Evolutionary conservation across 2,329 filamentous ascomycete genomes (phyloP).

Genomic region (Neurospora sp.): DNA sequence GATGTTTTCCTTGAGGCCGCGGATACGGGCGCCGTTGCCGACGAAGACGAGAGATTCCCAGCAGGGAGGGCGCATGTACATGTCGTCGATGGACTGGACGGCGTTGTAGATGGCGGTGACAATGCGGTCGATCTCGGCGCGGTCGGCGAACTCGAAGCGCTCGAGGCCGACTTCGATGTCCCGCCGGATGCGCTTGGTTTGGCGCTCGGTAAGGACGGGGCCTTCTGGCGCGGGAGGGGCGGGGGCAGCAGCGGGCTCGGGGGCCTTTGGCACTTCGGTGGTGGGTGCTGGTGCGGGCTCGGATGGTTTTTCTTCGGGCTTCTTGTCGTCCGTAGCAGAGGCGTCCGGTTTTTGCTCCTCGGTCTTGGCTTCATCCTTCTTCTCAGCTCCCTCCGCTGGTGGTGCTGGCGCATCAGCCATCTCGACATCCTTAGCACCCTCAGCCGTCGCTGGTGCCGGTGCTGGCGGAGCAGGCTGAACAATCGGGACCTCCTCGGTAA

Average conservation of each 20-base stretch:
- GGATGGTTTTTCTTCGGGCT: slow-evolving; percentile 1
- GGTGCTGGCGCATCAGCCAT: slow-evolving; percentile 12
- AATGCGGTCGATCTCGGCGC: slow-evolving; percentile 70
- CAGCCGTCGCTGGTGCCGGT: slow-evolving; percentile 6
- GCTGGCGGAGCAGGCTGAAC: slow-evolving; percentile 22
- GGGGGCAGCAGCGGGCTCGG: slow-evolving; percentile 8
- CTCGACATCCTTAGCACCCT: slow-evolving; percentile 12
- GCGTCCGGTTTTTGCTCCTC: slow-evolving; percentile 2
- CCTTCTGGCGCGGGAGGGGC: slow-evolving; percentile 16
- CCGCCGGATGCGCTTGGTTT: slow-evolving; percentile 47
- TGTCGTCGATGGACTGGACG: slow-evolving; percentile 72
- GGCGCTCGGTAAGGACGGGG: slow-evolving; percentile 28
- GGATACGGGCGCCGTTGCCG: slow-evolving; percentile 67
- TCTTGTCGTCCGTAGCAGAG: neutral
- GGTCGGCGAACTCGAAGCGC: slow-evolving; percentile 59
- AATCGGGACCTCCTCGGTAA: slow-evolving; percentile 40
- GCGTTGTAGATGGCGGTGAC: slow-evolving; percentile 75
- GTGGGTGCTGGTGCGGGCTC: slow-evolving; percentile 6
- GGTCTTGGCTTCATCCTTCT: slow-evolving; percentile 9
- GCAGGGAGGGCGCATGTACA: slow-evolving; percentile 71
- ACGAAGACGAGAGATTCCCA: slow-evolving; percentile 92
- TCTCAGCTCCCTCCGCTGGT: neutral
- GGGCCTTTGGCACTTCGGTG: slow-evolving; percentile 7
- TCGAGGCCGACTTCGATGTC: slow-evolving; percentile 72
- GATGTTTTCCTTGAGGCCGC: slow-evolving; percentile 83